Base-by-base conservation (phyloP, 108 stramenopile genomes). In the Nitzschia inconspicua region DNA sequence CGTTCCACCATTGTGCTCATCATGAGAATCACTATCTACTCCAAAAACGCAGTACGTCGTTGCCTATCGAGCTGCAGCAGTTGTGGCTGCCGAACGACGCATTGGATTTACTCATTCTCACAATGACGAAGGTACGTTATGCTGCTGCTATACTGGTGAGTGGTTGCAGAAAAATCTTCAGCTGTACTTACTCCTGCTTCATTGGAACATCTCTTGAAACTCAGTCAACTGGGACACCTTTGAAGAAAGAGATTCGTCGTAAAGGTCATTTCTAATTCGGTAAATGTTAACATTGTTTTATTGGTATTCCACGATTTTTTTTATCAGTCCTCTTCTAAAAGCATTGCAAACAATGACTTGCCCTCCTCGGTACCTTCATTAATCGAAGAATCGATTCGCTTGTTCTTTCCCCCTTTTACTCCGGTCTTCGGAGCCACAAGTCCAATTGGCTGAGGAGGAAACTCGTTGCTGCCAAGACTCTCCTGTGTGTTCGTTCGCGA, bases 201-300 rank as follows among this genome's bases (percentile, higher is more conserved):
- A 63, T n/a, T n/a, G n/a, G n/a, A n/a, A n/a, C n/a, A n/a, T n/a
- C n/a, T n/a, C n/a, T n/a, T n/a, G n/a, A n/a, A n/a, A n/a, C n/a
- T n/a, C n/a, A 24, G 72, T 77, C 35, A 80, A 86, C 46, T 86
- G 85, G 81, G 81, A 83, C 63, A 77, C 72, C 11, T 84, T 82
- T 57, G 28, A 78, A 22, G 74, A 82, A 47, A 53, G 60, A 25
- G 60, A 60, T 36, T 55, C 49, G n/a, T n/a, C n/a, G n/a, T n/a
- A n/a, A n/a, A n/a, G n/a, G n/a, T n/a, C n/a, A n/a, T n/a, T n/a
- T n/a, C n/a, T n/a, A n/a, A n/a, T n/a, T n/a, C n/a, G n/a, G n/a
- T n/a, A n/a, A n/a, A n/a, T n/a, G n/a, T n/a, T n/a, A n/a, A n/a
- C n/a, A n/a, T n/a, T n/a, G n/a, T n/a, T n/a, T n/a, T n/a, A n/a